Conservation (phyloP, 768 basidiomycete genomes). For the Lactifluus hygrophoroides region DNA sequence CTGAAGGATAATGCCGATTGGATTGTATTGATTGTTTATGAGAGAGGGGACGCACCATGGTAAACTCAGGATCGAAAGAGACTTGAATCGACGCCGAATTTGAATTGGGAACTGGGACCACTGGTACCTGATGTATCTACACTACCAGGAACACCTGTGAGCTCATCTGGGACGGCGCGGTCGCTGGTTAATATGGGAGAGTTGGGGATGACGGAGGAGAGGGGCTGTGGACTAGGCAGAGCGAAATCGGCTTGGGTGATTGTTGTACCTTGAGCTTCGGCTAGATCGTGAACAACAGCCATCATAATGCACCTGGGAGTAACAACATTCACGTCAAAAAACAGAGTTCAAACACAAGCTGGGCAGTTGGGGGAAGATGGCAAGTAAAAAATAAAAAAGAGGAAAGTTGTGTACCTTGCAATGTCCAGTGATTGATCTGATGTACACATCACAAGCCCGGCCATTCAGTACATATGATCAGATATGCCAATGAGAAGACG, state of each 20-base stretch:
- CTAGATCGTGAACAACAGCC: conserved; percentile 88
- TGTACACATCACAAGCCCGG: conserved; percentile 82
- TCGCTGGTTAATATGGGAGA: conserved; percentile 81
- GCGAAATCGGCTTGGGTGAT: conserved; percentile 30
- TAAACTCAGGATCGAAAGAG: conserved; percentile 94
- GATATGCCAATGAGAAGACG: conserved; percentile 41
- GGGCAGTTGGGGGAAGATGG: no score
- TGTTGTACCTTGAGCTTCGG: conserved; percentile 77
- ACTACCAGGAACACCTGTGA: conserved; percentile 38
- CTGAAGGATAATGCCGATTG: no score
- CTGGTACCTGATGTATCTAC: conserved; percentile 33
- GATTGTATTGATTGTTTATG: no score
- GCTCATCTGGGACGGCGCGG: conserved; percentile 57
- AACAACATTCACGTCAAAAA: background rate
- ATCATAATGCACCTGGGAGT: conserved; percentile 87
- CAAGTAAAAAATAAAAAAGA: no score
- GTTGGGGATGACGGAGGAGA: conserved; percentile 74
- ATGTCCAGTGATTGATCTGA: conserved; percentile 66
- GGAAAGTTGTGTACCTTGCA: conserved; percentile 58
- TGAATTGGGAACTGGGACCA: conserved; percentile 37
- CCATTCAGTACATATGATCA: conserved; percentile 98
- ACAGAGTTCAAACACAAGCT: background rate
- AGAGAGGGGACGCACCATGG: conserved; percentile 59
- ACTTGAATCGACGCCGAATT: conserved; percentile 90
- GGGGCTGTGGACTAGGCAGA: conserved; percentile 69